Evolutionary conservation across 768 basidiomycete genomes (phyloP).

Genomic region (Hygrocybe coccinea): DNA sequence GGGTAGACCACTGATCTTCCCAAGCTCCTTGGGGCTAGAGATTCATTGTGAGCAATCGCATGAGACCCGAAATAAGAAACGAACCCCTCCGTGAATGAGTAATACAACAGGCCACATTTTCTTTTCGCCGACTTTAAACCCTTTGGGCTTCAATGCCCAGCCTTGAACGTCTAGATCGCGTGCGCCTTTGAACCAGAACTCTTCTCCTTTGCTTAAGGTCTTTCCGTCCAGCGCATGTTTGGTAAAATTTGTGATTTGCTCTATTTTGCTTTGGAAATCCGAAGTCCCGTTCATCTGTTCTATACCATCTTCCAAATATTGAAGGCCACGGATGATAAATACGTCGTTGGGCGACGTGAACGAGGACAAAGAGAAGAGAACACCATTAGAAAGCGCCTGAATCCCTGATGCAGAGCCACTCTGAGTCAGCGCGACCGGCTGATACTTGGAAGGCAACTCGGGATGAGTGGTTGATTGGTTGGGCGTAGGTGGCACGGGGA

Average conservation of each 20-base stretch:
- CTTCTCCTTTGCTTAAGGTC: slow-evolving; percentile 58
- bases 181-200: slow-evolving; percentile 89
- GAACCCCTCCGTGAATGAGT: slow-evolving; percentile 70
- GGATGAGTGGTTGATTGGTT: slow-evolving; percentile 50
- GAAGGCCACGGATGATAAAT: slow-evolving; percentile 54
- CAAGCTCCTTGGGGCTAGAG: slow-evolving; percentile 76
- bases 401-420: slow-evolving; percentile 56
- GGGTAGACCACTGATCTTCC: slow-evolving; percentile 86
- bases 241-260: slow-evolving; percentile 64
- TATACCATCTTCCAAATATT: slow-evolving; percentile 40
- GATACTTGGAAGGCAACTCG: slow-evolving; percentile 41
- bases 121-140: slow-evolving; percentile 58
- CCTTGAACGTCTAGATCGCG: slow-evolving; percentile 73
- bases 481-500: slow-evolving; percentile 64
- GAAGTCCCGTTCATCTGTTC: slow-evolving; percentile 24
- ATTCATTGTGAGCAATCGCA: slow-evolving; percentile 7
- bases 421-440: slow-evolving; percentile 57
- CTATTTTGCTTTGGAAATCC: slow-evolving; percentile 34
- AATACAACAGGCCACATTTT: slow-evolving; percentile 78
- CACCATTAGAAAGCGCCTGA: slow-evolving; percentile 52
- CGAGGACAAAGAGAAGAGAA: slow-evolving; percentile 71
- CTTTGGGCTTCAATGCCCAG: slow-evolving; percentile 76
- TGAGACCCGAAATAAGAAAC: not conserved
- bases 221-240: slow-evolving; percentile 52
- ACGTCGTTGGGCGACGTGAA: slow-evolving; percentile 78